Conservation (phyloP, 2,329 filamentous ascomycete species). For the Colletotrichum chrysophilum region DNA sequence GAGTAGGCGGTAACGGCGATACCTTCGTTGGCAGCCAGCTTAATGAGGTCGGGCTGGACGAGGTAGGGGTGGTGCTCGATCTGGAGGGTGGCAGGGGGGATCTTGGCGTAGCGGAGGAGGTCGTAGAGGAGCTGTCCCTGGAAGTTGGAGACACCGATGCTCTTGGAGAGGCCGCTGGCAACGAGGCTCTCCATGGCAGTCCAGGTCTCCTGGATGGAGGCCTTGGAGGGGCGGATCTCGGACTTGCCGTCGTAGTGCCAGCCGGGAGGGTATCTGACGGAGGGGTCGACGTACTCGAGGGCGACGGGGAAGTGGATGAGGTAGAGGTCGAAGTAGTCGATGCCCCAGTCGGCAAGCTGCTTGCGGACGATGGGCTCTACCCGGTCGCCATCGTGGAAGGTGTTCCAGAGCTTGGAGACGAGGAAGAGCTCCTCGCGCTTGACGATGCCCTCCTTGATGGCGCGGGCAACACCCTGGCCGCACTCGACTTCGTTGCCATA, state of each 20-base stretch:
- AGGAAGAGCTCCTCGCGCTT: constrained; percentile 90
- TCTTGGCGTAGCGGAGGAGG: constrained; percentile 76
- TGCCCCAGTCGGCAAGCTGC: constrained; percentile 81
- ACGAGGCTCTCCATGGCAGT: constrained; percentile 79
- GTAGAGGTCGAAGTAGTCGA: constrained; percentile 92
- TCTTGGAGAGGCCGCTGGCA: constrained; percentile 69
- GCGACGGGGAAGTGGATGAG: constrained; percentile 89
- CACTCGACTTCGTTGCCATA: constrained; percentile 85
- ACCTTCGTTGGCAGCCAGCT: constrained; percentile 71
- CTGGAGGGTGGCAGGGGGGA: constrained; percentile 79
- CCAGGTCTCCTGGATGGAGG: constrained; percentile 83
- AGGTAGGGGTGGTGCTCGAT: constrained; percentile 93
- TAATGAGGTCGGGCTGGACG: constrained; percentile 73
- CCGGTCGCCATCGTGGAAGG: constrained; percentile 81
- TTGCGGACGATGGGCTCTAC: constrained; percentile 78
- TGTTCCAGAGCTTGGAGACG: constrained; percentile 92
- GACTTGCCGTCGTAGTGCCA: constrained; percentile 72
- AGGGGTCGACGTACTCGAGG: constrained; percentile 83
- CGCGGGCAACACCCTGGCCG: constrained; percentile 77
- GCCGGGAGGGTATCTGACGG: constrained; percentile 78
- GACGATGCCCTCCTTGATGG: constrained; percentile 81
- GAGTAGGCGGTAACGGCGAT: constrained; percentile 84
- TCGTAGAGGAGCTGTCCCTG: constrained; percentile 79
- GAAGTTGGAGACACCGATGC: constrained; percentile 87
- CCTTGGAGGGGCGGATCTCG: constrained; percentile 68